Percentiles rank a stretch among this genome's conserved stretches.
phyloP scores from a whole-genome alignment of 805 yeast species.

The Yarrowia sp. region DNA sequence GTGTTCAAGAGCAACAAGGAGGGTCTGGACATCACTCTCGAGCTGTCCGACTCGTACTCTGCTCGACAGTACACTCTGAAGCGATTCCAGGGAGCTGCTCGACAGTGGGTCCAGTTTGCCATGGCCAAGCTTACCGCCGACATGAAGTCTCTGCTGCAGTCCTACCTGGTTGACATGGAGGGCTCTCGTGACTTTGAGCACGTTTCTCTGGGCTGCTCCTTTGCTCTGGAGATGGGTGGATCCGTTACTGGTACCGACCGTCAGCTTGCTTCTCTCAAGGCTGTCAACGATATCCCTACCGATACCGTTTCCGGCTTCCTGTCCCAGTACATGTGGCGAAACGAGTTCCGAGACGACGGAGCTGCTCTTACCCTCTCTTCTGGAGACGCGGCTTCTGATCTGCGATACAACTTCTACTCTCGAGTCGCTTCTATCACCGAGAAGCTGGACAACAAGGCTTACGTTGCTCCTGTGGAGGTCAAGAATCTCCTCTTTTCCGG shows the following conservation, averaged over 20 bases:
- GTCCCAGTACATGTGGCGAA: conserved; percentile 74
- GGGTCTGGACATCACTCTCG: conserved; percentile 48
- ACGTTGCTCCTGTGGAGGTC: conserved; percentile 32
- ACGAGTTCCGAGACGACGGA: conserved; percentile 35
- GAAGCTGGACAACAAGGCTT: conserved; percentile 29
- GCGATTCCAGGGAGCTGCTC: conserved; percentile 55
- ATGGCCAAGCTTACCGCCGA: conserved; percentile 64
- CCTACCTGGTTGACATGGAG: conserved; percentile 59
- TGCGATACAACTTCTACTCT: conserved; percentile 26
- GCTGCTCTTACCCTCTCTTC: not conserved
- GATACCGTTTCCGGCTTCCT: conserved; percentile 66
- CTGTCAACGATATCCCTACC: conserved; percentile 41
- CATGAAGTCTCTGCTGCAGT: conserved; percentile 71
- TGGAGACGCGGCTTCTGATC: conserved; percentile 25
- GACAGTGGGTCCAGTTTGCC: conserved; percentile 61
- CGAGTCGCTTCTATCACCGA: conserved; percentile 32
- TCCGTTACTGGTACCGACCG: conserved; percentile 60
- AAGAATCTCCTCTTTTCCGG: conserved; percentile 34
- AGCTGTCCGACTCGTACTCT: conserved; percentile 67
- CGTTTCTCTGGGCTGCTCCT: conserved; percentile 77
- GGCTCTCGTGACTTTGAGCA: conserved; percentile 40
- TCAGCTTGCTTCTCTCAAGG: conserved; percentile 51
- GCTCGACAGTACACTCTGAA: conserved; percentile 72
- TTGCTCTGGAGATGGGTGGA: conserved; percentile 89
- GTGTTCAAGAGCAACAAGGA: conserved; percentile 50